phyloP scores from a whole-genome alignment of 768 basidiomycete species.

The Suillus spraguei region DNA sequence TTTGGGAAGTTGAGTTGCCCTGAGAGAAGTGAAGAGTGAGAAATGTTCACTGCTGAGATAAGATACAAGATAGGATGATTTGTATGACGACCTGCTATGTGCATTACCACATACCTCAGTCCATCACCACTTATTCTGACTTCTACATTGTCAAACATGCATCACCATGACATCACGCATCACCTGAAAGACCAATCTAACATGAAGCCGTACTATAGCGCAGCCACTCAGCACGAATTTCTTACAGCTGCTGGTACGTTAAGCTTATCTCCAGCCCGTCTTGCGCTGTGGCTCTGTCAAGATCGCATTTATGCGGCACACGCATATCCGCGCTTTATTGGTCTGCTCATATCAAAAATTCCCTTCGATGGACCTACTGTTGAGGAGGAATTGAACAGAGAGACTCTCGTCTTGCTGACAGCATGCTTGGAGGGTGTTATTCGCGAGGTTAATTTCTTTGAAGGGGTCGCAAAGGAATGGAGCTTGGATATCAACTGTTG shows the following conservation, averaged over 20 bases:
- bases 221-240: conserved; percentile 60
- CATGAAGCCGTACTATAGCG: conserved; percentile 46
- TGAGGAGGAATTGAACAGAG: conserved; percentile 27
- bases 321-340: conserved; percentile 75
- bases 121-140: too few relatives aligned
- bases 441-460: conserved; percentile 63
- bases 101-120: not conserved
- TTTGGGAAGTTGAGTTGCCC: conserved; percentile 57
- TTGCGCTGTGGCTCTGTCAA: conserved; percentile 69
- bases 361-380: conserved; percentile 36
- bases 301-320: conserved; percentile 76
- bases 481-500: conserved; percentile 49
- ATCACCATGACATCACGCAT: not conserved
- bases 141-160: not conserved
- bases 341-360: conserved; percentile 61
- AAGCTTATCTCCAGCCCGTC: conserved; percentile 46
- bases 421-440: conserved; percentile 60
- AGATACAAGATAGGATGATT: not conserved
- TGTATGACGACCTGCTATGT: not conserved
- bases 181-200: conserved; percentile 43
- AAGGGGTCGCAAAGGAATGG: conserved; percentile 46
- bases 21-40: not conserved
- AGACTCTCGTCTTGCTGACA: conserved; percentile 48
- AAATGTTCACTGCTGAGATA: not conserved
- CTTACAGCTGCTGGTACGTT: conserved; percentile 58